These are phyloP conservation scores for Boletus subcaerulescens DNA, from an alignment of 768 basidiomycete genomes.

Conservation along the genomic window DNA sequence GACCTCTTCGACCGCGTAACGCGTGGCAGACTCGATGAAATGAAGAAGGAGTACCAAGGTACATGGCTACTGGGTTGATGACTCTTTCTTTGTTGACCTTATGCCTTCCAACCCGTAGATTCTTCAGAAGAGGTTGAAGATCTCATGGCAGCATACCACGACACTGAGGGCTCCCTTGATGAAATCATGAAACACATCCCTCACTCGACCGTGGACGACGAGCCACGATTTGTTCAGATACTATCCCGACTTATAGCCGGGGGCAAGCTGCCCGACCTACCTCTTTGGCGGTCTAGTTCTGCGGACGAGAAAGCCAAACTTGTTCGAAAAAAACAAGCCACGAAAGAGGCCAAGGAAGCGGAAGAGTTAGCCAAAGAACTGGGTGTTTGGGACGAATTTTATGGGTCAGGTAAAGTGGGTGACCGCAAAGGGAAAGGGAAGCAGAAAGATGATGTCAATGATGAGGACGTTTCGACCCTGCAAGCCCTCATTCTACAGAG, in stretches of 20 bases:
- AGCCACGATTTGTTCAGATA: conserved; percentile 71
- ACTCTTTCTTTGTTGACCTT: background rate
- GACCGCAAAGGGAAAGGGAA: conserved; percentile 56
- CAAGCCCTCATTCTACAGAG: conserved; percentile 81
- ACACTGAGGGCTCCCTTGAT: conserved; percentile 70
- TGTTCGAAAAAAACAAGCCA: conserved; percentile 66
- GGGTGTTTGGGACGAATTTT: conserved; percentile 94
- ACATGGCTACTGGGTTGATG: background rate
- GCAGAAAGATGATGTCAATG: conserved; percentile 38
- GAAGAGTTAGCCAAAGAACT: conserved; percentile 81
- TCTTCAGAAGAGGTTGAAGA: conserved; percentile 84
- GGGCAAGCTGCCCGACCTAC: conserved; percentile 52
- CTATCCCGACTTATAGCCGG: conserved; percentile 66
- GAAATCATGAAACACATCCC: conserved; percentile 85
- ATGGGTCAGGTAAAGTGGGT: conserved; percentile 69
- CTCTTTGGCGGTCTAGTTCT: conserved; percentile 65
- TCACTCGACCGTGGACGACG: conserved; percentile 81
- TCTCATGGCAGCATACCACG: conserved; percentile 68
- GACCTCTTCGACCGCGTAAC: conserved; percentile 87
- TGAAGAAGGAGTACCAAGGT: conserved; percentile 95
- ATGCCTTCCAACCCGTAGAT: conserved; percentile 42
- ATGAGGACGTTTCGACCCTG: conserved; percentile 63
- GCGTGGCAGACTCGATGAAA: conserved; percentile 81
- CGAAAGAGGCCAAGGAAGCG: conserved; percentile 82
- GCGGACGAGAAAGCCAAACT: conserved; percentile 80